Percentiles rank a stretch among this genome's conserved stretches.
These are phyloP conservation scores for Podospora pseudocomata DNA, from an alignment of 495 filamentous ascomycete species.

Conservation along the genomic window DNA sequence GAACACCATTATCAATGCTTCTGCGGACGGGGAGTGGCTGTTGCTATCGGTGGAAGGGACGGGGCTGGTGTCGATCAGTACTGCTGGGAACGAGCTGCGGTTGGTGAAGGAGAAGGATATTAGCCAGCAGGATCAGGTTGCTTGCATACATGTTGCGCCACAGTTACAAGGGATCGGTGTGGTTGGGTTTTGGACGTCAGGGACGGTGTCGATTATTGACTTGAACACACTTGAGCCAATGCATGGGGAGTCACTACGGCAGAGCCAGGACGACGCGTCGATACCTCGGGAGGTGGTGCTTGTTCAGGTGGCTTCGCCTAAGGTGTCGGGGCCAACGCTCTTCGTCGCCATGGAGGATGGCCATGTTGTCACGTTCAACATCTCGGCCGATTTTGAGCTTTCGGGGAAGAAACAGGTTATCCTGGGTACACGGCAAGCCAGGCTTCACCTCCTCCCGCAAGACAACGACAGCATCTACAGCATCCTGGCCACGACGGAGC, in stretches of 20 bases:
- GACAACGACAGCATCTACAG: constrained; percentile 56
- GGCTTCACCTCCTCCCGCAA: constrained; percentile 71
- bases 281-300: constrained; percentile 81
- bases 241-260: constrained; percentile 40
- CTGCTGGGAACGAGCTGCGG: constrained; percentile 53
- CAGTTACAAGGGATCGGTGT: constrained; percentile 56
- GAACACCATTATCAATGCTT: constrained; percentile 70
- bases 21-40: constrained; percentile 63
- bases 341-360: constrained; percentile 96
- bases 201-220: constrained; percentile 66
- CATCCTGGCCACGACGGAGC: constrained; percentile 90
- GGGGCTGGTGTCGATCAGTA: constrained; percentile 60
- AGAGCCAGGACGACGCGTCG: constrained; percentile 62
- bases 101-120: constrained; percentile 58
- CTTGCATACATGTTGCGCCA: constrained; percentile 63
- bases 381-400: constrained; percentile 60
- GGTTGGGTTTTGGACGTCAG: constrained; percentile 79
- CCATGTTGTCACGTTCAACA: constrained; percentile 77
- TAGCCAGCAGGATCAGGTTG: constrained; percentile 66
- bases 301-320: constrained; percentile 61
- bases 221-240: constrained; percentile 57
- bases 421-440: constrained; percentile 79
- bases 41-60: constrained; percentile 72
- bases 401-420: constrained; percentile 74
- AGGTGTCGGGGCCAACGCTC: constrained; percentile 58